Evolutionary conservation across 192 early-diverging fungal species (phyloP), one percentile per base, ranked within the genome.

Genomic region (Chytriomyces hyalinus): DNA sequence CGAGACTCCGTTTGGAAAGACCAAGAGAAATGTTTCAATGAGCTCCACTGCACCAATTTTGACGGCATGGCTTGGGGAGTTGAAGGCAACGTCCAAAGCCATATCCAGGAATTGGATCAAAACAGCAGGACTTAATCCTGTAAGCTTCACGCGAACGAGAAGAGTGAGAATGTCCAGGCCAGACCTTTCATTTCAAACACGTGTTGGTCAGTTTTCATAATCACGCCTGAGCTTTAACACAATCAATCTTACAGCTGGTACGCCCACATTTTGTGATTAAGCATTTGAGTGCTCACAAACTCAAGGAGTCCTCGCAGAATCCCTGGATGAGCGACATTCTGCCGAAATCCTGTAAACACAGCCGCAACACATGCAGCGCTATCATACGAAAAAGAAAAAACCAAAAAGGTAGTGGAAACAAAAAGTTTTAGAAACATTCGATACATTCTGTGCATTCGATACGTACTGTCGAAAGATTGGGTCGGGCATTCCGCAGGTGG

Each of bases 401-500:
- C 13, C 2, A 26, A 20, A n/a, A 4, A 36, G 2, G 3, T 3
- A 11, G 11, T 36, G 13, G 11, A 65, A 65, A 26, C 3, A 26
- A 20, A 13, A 13, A 65, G 36, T 26, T 2, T 22, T n/a, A 59
- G 20, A 59, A 59, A 59, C 17, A 2, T 46, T 17, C 4, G 13
- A 10, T 26, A 76, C 1, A 77, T 26, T n/a, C 2, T 76, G 51
- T 43, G 20, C 80, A 50, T 43, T n/a, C 47, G 6, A 47, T 13
- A 20, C 68, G 13, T 73, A 86, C 86, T 74, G 71, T 74, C 89
- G 66, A 45, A 90, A 53, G 6, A 80, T 77, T 13, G 86, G 83
- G 67, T 90, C 86, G 0, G 84, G 82, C 69, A 87, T 90, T 8
- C 89, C 89, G 65, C 83, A 80, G 22, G 83, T 77, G n/a, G 89